phyloP scores from a whole-genome alignment of 768 basidiomycete species.

The Amanita subjunquillea region DNA sequence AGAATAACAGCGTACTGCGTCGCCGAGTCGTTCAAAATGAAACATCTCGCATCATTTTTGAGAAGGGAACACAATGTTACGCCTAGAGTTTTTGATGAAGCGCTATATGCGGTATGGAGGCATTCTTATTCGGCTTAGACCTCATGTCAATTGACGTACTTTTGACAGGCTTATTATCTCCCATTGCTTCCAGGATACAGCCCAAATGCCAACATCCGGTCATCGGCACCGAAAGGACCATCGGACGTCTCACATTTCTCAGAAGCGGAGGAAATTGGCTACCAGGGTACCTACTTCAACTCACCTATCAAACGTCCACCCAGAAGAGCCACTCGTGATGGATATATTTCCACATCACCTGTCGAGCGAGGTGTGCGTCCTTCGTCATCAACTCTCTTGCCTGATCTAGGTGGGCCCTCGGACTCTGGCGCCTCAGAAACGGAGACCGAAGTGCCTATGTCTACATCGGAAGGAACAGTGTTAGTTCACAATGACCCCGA shows the following conservation, averaged over 20 bases:
- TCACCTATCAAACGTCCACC: constrained; percentile 20
- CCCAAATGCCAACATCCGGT: constrained; percentile 76
- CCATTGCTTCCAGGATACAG: constrained; percentile 90
- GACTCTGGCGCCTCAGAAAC: background rate
- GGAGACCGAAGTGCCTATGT: background rate
- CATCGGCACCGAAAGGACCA: constrained; percentile 49
- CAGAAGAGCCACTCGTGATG: constrained; percentile 27
- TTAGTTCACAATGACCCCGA: background rate
- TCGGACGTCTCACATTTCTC: constrained; percentile 61
- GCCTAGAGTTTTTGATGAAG: constrained; percentile 86
- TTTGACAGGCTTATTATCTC: constrained; percentile 73
- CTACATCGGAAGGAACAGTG: background rate
- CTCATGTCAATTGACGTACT: constrained; percentile 5
- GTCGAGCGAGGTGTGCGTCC: constrained; percentile 19
- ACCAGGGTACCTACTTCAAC: constrained; percentile 78
- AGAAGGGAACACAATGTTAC: constrained; percentile 90
- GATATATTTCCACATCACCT: constrained; percentile 52
- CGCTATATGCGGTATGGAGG: constrained; percentile 65
- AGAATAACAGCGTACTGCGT: constrained; percentile 86
- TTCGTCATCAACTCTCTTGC: background rate
- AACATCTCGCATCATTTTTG: constrained; percentile 71
- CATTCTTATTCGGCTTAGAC: constrained; percentile 1
- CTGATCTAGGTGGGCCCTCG: background rate
- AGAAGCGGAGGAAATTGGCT: constrained; percentile 85
- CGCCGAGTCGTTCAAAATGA: constrained; percentile 79